phyloP scores from a whole-genome alignment of 345 rosid species.

The Cardamine resedifolia region DNA sequence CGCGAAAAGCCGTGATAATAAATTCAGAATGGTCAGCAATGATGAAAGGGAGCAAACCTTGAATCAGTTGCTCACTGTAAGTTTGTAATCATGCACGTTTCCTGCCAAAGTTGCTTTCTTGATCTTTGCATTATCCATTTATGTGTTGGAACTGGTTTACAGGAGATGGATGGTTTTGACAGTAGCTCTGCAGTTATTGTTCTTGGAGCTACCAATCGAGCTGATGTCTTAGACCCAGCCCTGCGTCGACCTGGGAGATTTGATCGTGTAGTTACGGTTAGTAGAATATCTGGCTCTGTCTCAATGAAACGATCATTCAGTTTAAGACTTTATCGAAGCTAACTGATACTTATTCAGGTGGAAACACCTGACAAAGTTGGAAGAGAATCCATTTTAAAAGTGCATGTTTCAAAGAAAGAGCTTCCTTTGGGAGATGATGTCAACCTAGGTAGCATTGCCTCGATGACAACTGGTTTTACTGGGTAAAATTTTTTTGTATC shows the following conservation, averaged over 20 bases:
- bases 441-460: conserved; percentile 72
- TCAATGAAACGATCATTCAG: background rate
- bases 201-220: conserved; percentile 98
- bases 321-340: background rate
- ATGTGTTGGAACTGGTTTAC: conserved; percentile 31
- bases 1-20: conserved; percentile 98
- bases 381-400: conserved; percentile 90
- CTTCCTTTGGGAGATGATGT: conserved; percentile 83
- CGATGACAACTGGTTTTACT: conserved; percentile 97
- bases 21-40: conserved; percentile 81
- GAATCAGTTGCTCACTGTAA: conserved; percentile 95
- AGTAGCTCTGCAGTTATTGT: conserved; percentile 94
- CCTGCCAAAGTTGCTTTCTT: conserved; percentile 2
- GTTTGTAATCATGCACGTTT: conserved; percentile 26
- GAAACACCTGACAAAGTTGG: conserved; percentile 90
- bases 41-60: conserved; percentile 98
- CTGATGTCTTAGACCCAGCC: conserved; percentile 95
- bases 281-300: conserved; percentile 36
- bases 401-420: conserved; percentile 77
- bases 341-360: conserved; percentile 50
- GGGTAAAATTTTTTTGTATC: conserved; percentile 56
- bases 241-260: conserved; percentile 98
- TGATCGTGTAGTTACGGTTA: conserved; percentile 90
- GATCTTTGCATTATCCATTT: background rate
- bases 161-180: conserved; percentile 99